Conservation (phyloP, 2,329 filamentous ascomycete species). For the Trichoderma oligosporum region DNA sequence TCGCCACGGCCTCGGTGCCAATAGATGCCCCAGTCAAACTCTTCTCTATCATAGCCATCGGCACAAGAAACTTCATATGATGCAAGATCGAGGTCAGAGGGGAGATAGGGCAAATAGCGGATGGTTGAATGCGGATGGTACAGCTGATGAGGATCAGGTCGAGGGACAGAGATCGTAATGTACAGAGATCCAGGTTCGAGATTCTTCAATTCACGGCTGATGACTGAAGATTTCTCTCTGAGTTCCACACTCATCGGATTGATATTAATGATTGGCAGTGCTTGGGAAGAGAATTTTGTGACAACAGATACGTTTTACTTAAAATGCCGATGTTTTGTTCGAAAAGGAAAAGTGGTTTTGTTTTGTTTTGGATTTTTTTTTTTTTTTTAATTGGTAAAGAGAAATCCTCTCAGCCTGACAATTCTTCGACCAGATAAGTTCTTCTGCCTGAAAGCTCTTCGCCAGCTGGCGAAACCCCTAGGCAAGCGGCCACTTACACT, state of each 20-base stretch:
- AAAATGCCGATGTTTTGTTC: no score
- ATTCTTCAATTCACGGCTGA: conserved; percentile 23
- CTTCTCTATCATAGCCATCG: conserved; percentile 25
- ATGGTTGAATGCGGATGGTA: not conserved
- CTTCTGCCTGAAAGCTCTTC: not conserved
- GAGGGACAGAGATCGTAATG: conserved; percentile 26
- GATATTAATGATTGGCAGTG: not conserved
- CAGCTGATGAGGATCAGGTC: conserved; percentile 1
- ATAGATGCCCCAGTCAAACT: conserved; percentile 39
- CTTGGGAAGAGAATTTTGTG: not conserved
- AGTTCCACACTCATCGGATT: not conserved
- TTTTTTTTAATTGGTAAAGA: no score
- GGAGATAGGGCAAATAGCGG: conserved; percentile 3
- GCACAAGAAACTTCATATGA: conserved; percentile 24
- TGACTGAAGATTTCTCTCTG: conserved; percentile 9
- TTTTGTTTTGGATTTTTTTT: no score
- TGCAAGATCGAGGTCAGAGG: conserved; percentile 20
- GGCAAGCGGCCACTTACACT: no score
- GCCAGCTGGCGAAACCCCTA: not conserved
- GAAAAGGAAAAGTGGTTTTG: no score
- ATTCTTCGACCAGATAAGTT: not conserved
- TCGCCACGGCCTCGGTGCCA: conserved; percentile 29
- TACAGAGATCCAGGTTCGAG: conserved; percentile 27
- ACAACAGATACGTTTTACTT: no score
- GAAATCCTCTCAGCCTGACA: no score